These are phyloP conservation scores for Coprinopsis cinerea DNA, from an alignment of 768 basidiomycete genomes.

Conservation along the genomic window DNA sequence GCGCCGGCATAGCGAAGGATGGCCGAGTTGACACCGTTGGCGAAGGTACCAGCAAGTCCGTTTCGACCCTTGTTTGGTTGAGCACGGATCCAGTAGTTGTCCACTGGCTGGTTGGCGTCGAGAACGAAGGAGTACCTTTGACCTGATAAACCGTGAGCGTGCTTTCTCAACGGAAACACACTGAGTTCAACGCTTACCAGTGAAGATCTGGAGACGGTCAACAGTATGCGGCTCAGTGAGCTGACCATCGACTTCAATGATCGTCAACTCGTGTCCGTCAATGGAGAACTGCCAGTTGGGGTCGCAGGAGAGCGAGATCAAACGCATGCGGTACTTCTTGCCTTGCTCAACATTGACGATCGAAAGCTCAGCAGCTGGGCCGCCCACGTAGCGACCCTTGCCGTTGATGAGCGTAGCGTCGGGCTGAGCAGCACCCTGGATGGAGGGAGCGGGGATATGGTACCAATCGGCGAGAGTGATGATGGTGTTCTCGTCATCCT, in stretches of 20 bases:
- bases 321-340: constrained; percentile 47
- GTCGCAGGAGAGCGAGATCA: constrained; percentile 47
- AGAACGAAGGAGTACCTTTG: constrained; percentile 43
- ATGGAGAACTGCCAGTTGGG: constrained; percentile 39
- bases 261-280: constrained; percentile 33
- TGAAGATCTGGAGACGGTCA: constrained; percentile 35
- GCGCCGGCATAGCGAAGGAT: constrained; percentile 47
- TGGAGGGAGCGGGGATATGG: constrained; percentile 22
- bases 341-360: constrained; percentile 37
- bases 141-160: constrained; percentile 15
- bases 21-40: constrained; percentile 44
- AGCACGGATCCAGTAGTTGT: constrained; percentile 42
- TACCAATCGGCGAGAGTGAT: constrained; percentile 52
- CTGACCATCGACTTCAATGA: constrained; percentile 39
- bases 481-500: constrained; percentile 28
- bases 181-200: constrained; percentile 20
- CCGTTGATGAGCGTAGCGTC: constrained; percentile 51
- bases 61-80: constrained; percentile 24
- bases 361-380: constrained; percentile 33
- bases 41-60: constrained; percentile 11
- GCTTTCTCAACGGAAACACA: background rate
- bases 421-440: constrained; percentile 16
- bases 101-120: constrained; percentile 28
- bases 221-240: constrained; percentile 27
- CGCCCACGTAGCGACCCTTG: constrained; percentile 37